A percentile compares a stretch with the other conserved stretches of the same genome.
These are phyloP conservation scores for Boletus vinaceobasis DNA, from an alignment of 768 basidiomycete species.

Conservation along the genomic window DNA sequence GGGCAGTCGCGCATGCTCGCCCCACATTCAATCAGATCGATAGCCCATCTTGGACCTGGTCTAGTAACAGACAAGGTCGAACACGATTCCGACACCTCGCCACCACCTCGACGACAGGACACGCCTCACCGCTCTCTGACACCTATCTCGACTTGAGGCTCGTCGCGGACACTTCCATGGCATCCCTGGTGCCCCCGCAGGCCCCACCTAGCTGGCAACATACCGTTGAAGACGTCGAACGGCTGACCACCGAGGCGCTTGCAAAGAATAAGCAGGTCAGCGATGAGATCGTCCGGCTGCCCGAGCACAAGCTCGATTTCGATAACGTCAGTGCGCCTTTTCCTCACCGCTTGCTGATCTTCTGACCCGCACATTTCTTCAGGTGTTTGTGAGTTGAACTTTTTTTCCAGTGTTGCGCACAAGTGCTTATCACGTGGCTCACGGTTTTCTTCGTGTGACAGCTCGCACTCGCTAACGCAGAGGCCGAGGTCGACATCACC, in stretches of 20 bases:
- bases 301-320: slow-evolving; percentile 59
- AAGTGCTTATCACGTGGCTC: neutral
- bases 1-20: neutral
- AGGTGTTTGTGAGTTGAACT: slow-evolving; percentile 70
- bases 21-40: neutral
- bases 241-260: slow-evolving; percentile 58
- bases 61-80: neutral
- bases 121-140: neutral
- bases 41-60: neutral
- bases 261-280: slow-evolving; percentile 51
- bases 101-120: slow-evolving; percentile 5
- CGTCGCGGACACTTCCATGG: slow-evolving; percentile 27
- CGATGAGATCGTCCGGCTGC: slow-evolving; percentile 61
- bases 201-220: slow-evolving; percentile 67
- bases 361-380: neutral
- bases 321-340: slow-evolving; percentile 50
- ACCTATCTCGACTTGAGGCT: slow-evolving; percentile 3
- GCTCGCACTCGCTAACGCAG: slow-evolving; percentile 59
- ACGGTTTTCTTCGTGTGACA: slow-evolving; percentile 24
- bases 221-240: slow-evolving; percentile 56
- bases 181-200: slow-evolving; percentile 63
- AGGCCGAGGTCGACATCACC: slow-evolving; percentile 48
- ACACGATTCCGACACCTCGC: slow-evolving; percentile 5
- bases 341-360: neutral
- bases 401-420: neutral